Base-by-base conservation (phyloP, 2,329 filamentous ascomycete species). In the Alternaria postmessia region DNA sequence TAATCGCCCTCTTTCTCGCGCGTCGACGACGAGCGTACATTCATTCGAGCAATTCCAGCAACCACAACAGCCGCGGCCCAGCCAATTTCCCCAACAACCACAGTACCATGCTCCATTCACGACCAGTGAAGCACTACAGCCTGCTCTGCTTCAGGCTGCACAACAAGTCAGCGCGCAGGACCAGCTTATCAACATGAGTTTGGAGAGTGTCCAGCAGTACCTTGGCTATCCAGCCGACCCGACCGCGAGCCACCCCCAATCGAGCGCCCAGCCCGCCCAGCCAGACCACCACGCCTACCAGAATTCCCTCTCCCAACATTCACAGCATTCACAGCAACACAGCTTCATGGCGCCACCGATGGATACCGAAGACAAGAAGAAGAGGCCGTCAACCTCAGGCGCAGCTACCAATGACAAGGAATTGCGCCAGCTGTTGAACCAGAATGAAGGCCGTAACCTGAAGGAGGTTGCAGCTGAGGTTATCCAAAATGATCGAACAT, bases 371-470 rank as follows among this genome's bases (percentile, higher is more conserved):
- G 81, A 82, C 26, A 81, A 81, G 69, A 82, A 84, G 39, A 79
- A 84, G 34, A 90, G 87, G 76, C 83, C 86, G 28, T 79, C 81
- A n/a, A 84, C 86, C 28, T 85, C 89, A 49, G 89, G 90, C 16
- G 93, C 88, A 64, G 90, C 91, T 3, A 92, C 92, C 65, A 94
- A 94, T 69, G 91, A 94, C 76, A 84, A 91, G 59, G 91, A 94
- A 76, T 89, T 94, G 85, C 86, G 91, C 43, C 89, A 92, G 71
- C 83, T 94, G 51, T 90, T 92, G 64, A 81, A 83, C n/a, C 82
- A 85, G 57, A 93, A 93, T 73, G 87, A 87, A 63, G 84, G 88
- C 63, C 87, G 91, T 32, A 84, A 80, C 30, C 79, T 94, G 26
- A 86, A 88, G 65, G 91, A 94, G 8, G 89, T 94, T 16, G 91